phyloP scores from a whole-genome alignment of 371 early-diverging fungal genomes.

The Mucor irregularis region DNA sequence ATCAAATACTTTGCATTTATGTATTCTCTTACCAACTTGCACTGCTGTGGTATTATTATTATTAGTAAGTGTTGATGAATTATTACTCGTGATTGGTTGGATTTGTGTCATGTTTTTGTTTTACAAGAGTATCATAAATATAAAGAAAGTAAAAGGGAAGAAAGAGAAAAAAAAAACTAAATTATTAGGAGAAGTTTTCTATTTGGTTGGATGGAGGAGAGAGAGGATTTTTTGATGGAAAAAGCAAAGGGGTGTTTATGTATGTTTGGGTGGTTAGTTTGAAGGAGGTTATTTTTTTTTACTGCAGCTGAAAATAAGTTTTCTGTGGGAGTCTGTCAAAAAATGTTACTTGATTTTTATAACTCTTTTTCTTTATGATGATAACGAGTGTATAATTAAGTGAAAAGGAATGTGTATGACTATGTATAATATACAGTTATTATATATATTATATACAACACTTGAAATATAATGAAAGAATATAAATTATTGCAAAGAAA shows the following conservation, averaged over 20 bases:
- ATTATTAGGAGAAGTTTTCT: not conserved
- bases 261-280: conserved; percentile 5
- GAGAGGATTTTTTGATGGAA: too few species aligned
- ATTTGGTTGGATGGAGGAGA: not conserved
- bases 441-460: not conserved
- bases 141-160: not conserved
- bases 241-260: too few species aligned
- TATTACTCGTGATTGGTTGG: not conserved
- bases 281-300: not conserved
- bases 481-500: not conserved
- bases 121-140: conserved; percentile 1
- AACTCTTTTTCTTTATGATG: not conserved
- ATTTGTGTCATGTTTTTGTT: conserved; percentile 5
- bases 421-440: not conserved
- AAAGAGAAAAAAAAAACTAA: not conserved
- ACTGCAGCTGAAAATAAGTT: not conserved
- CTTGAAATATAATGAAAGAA: not conserved
- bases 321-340: too few species aligned
- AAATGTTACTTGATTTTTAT: not conserved
- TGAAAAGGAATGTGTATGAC: not conserved
- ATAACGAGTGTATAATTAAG: not conserved
- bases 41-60: conserved; percentile 15
- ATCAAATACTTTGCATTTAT: not conserved
- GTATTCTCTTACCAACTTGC: conserved; percentile 8
- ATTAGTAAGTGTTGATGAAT: not conserved